Evolutionary conservation across 1,284 basidiomycete species (phyloP).

Genomic region (Boletus mariae): DNA sequence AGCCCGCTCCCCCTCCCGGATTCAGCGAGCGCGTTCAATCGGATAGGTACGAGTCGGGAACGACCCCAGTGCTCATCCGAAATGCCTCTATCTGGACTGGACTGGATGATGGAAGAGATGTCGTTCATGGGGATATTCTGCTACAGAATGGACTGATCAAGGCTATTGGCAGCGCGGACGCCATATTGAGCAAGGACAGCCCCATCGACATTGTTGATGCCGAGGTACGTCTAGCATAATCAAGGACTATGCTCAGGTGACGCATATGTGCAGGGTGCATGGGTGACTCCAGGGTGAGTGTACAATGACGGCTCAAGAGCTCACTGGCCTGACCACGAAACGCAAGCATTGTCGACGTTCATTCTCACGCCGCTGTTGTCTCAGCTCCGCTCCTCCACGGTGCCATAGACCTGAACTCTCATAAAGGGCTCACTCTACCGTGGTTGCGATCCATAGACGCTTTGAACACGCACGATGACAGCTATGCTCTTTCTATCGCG

Average conservation of each 20-base stretch:
- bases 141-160: constrained; percentile 54
- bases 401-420: constrained; percentile 40
- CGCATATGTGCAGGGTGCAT: constrained; percentile 32
- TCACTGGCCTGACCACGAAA: neutral
- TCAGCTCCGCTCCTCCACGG: constrained; percentile 45
- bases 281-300: constrained; percentile 45
- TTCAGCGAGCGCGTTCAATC: constrained; percentile 55
- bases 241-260: neutral
- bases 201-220: constrained; percentile 21
- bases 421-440: constrained; percentile 40
- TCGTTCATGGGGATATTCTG: constrained; percentile 56
- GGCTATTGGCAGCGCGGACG: constrained; percentile 38
- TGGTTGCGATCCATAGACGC: constrained; percentile 31
- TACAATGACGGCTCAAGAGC: neutral
- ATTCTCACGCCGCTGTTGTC: constrained; percentile 60
- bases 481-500: constrained; percentile 24
- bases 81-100: constrained; percentile 87
- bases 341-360: constrained; percentile 48
- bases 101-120: constrained; percentile 52
- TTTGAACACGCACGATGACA: constrained; percentile 32
- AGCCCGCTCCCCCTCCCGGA: constrained; percentile 46
- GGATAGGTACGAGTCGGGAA: constrained; percentile 66
- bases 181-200: neutral
- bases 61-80: constrained; percentile 55
- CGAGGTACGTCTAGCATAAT: constrained; percentile 16